Evolutionary conservation across 2,329 filamentous ascomycete genomes (phyloP).

Genomic region (Cercospora sp.): DNA sequence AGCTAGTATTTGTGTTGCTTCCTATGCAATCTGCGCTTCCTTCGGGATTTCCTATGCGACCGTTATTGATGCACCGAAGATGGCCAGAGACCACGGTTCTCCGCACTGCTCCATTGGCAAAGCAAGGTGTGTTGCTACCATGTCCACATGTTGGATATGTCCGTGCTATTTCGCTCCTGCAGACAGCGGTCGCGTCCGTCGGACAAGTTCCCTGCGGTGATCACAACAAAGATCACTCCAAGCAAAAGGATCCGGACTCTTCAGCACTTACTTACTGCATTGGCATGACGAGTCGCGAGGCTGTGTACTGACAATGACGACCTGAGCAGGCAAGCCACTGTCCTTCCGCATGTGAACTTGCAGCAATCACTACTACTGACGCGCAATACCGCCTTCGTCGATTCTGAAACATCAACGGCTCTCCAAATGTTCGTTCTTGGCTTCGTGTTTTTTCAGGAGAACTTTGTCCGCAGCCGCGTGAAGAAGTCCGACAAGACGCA

Average conservation of each 20-base stretch:
- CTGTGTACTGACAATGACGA: not conserved
- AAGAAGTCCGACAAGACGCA: constrained; percentile 3
- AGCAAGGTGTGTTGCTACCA: not conserved
- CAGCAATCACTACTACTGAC: not conserved
- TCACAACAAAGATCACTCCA: not conserved
- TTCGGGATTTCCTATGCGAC: not conserved
- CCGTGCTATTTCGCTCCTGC: constrained; percentile 1
- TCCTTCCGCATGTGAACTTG: not conserved
- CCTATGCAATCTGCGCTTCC: not conserved
- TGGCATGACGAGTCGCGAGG: not conserved
- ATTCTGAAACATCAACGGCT: not conserved
- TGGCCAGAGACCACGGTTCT: not conserved
- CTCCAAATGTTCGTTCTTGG: not conserved
- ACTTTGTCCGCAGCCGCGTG: not conserved
- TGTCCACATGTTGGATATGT: not conserved
- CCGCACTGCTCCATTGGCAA: constrained; percentile 1
- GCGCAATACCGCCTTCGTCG: not conserved
- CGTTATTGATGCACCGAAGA: not conserved
- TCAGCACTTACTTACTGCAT: not conserved
- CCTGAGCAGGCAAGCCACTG: not conserved
- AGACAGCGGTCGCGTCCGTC: not conserved
- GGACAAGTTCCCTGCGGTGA: not conserved
- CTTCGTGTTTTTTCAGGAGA: not conserved
- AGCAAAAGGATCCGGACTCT: not conserved
- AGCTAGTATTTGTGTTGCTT: not conserved